Percentiles rank a stretch among this genome's conserved stretches.
Conservation (phyloP, 139 green algal species). For the Chlorella sp. region DNA sequence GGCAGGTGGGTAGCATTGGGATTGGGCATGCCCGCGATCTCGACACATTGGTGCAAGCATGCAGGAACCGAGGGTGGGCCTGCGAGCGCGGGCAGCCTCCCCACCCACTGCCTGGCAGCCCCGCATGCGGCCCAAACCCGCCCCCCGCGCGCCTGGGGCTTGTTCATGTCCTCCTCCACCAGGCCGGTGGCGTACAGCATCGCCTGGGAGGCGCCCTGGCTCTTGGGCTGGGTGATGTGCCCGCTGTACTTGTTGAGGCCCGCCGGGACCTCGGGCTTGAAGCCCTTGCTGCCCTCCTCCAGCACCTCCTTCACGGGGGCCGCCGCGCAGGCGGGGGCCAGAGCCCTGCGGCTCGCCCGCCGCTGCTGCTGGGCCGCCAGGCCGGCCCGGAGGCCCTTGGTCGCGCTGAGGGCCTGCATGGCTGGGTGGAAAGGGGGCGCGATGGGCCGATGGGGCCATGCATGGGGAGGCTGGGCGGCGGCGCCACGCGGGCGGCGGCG, state of each 20-base stretch:
- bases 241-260: conserved; percentile 96
- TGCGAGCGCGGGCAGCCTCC: too few relatives aligned
- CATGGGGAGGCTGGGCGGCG: not conserved
- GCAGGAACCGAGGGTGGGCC: too few relatives aligned
- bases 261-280: not conserved
- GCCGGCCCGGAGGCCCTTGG: not conserved
- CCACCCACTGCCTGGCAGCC: not conserved
- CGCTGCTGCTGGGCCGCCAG: not conserved
- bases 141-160: conserved; percentile 82
- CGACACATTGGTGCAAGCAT: too few relatives aligned
- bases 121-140: not conserved
- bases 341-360: not conserved
- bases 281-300: conserved; percentile 10
- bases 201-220: conserved; percentile 96
- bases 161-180: conserved; percentile 94
- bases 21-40: too few relatives aligned
- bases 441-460: conserved; percentile 4
- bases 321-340: not conserved
- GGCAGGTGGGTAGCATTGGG: too few relatives aligned
- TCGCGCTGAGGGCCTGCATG: not conserved
- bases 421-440: not conserved
- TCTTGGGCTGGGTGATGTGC: conserved; percentile 97
- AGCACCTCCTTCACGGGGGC: conserved; percentile 27
- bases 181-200: conserved; percentile 98
- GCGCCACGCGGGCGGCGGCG: too few relatives aligned